These are phyloP conservation scores for Boletus vinaceobasis DNA, from an alignment of 768 basidiomycete genomes.

Conservation along the genomic window DNA sequence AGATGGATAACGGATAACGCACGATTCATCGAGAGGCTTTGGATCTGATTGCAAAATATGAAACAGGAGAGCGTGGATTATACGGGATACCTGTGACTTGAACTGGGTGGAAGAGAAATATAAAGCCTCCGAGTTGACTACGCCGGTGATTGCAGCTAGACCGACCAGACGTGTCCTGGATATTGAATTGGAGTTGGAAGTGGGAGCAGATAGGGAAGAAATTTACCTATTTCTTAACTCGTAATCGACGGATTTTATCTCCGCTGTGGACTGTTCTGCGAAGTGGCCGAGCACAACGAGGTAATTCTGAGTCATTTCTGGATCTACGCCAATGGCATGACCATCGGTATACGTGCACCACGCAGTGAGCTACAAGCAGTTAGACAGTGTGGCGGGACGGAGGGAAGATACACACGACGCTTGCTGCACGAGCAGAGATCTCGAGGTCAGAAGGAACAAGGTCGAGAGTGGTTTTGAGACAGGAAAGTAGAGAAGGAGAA, in stretches of 20 bases:
- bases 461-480: conserved; percentile 55
- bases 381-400: background rate
- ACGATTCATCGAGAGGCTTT: conserved; percentile 66
- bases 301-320: conserved; percentile 65
- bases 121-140: conserved; percentile 79
- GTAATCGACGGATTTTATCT: conserved; percentile 49
- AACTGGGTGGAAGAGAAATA: conserved; percentile 73
- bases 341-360: conserved; percentile 94
- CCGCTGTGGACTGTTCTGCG: conserved; percentile 52
- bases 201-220: background rate
- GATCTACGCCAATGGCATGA: conserved; percentile 75
- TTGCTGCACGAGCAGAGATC: conserved; percentile 72
- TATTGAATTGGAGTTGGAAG: background rate
- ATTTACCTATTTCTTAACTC: conserved; percentile 73
- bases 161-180: conserved; percentile 80
- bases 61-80: conserved; percentile 68
- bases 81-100: conserved; percentile 61
- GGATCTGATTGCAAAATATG: conserved; percentile 65
- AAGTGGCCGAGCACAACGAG: conserved; percentile 64
- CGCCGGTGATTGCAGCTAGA: conserved; percentile 76
- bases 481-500: conserved; percentile 64
- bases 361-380: conserved; percentile 66
- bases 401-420: conserved; percentile 54
- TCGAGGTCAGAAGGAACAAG: conserved; percentile 66
- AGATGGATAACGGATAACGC: background rate